Evolutionary conservation across 306 rosid species (phyloP), one percentile per base, ranked within the genome.

Genomic region (Cucurbita argyrosperma): DNA sequence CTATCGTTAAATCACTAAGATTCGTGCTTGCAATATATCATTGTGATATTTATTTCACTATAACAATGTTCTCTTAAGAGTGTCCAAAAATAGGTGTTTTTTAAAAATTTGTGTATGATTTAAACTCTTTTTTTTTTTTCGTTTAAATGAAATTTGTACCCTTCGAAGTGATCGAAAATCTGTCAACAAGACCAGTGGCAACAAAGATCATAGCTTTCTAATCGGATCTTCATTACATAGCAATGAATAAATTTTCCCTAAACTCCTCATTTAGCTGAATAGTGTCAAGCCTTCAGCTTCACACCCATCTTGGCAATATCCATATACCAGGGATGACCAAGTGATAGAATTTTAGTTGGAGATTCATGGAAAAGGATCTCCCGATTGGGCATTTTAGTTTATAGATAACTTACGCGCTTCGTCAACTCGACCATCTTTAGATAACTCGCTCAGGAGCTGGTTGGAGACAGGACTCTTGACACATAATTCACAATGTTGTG

Each of bases 111-210:
- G 4, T 30, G 0, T 30, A 30, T 30, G 35, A 30, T 30, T 30
- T 30, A 2, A 30, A 30, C 35, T 30, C 4, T 2, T 2, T 30
- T 30, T 30, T 30, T 30, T 30, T 30, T 30, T 0, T 21, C 23
- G 23, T 21, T 21, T 21, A 21, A 21, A 21, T 21, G 23, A 21
- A 21, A 21, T 21, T 26, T 1, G 26, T 26, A 26, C 26, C 26
- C 89, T 69, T 75, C 86, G 74, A 90, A 90, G 86, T 90, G 97
- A 82, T 89, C 96, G 83, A 93, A 93, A 71, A 89, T 95, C 89
- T 88, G 81, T 94, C 97, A 66, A 94, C 91, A 69, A 94, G 93
- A 70, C 90, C 89, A 55, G 95, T 89, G 78, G 78, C 86, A 81
- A 65, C 95, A 78, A 79, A 85, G 26, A 77, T 82, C 80, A 84